phyloP scores from a whole-genome alignment of 2,329 filamentous ascomycete genomes.

The Penicillium sp. region DNA sequence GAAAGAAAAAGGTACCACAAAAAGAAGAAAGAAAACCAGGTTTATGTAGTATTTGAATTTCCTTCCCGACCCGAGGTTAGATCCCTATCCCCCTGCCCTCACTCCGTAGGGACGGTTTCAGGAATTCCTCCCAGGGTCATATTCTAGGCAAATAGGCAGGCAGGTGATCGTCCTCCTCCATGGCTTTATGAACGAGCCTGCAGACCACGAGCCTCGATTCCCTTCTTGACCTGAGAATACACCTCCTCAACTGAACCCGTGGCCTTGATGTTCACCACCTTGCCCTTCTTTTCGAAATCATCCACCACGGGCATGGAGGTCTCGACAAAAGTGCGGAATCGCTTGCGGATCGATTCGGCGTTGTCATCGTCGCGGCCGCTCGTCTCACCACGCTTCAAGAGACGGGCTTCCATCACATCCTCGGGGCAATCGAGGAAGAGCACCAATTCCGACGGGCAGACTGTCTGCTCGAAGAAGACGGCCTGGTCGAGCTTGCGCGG shows the following conservation, averaged over 20 bases:
- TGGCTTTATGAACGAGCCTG: slow-evolving; percentile 11
- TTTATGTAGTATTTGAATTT: too few relatives aligned
- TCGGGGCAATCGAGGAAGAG: slow-evolving; percentile 95
- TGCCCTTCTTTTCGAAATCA: slow-evolving; percentile 67
- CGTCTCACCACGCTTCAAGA: slow-evolving; percentile 87
- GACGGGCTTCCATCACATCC: slow-evolving; percentile 72
- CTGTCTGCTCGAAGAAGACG: slow-evolving; percentile 81
- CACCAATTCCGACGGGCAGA: slow-evolving; percentile 77
- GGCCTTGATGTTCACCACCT: slow-evolving; percentile 75
- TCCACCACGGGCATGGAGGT: slow-evolving; percentile 97
- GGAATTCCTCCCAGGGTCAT: too few relatives aligned
- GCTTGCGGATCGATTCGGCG: slow-evolving; percentile 89
- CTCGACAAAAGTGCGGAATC: slow-evolving; percentile 88
- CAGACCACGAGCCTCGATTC: slow-evolving; percentile 42
- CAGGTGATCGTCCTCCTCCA: too few relatives aligned
- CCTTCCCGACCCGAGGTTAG: too few relatives aligned
- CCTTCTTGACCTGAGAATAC: slow-evolving; percentile 49
- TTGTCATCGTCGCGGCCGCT: slow-evolving; percentile 91
- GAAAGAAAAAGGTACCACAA: too few relatives aligned
- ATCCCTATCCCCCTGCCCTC: too few relatives aligned
- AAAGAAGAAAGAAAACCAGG: too few relatives aligned
- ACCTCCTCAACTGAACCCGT: slow-evolving; percentile 61
- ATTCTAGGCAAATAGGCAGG: too few relatives aligned
- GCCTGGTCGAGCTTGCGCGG: slow-evolving; percentile 97
- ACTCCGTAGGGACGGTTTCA: too few relatives aligned